A percentile compares a stretch with the other conserved stretches of the same genome.
Conservation (phyloP, 2,329 filamentous ascomycete species). For the Xylariaceae sp. region DNA sequence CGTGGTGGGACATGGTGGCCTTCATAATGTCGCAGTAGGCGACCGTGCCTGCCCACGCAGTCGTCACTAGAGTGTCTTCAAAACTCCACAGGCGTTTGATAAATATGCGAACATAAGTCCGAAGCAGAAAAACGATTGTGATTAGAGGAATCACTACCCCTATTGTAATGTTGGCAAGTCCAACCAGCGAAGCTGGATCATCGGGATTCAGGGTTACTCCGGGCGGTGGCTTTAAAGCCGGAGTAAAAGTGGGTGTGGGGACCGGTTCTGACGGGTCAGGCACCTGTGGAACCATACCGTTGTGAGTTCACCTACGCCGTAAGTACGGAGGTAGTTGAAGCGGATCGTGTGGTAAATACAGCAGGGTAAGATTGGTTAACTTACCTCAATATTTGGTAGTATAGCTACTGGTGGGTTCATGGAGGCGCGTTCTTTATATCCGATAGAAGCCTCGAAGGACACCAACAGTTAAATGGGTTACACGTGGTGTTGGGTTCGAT, state of each 20-base stretch:
- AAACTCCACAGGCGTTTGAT: conserved; percentile 27
- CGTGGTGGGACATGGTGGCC: conserved; percentile 25
- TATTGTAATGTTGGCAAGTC: conserved; percentile 18
- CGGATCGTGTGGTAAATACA: too few relatives aligned
- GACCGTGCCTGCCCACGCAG: conserved; percentile 22
- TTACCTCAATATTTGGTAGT: too few relatives aligned
- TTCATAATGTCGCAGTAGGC: conserved; percentile 4
- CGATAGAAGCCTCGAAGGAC: too few relatives aligned
- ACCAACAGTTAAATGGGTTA: too few relatives aligned
- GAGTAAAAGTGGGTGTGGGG: conserved; percentile 15
- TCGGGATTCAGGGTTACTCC: conserved; percentile 24
- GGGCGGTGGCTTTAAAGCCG: conserved; percentile 25
- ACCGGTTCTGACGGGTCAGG: too few relatives aligned
- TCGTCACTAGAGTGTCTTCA: conserved; percentile 24
- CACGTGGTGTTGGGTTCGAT: too few relatives aligned
- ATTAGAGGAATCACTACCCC: conserved; percentile 22
- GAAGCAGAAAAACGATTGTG: conserved; percentile 24
- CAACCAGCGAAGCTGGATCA: conserved; percentile 14
- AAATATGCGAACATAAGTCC: conserved; percentile 22
- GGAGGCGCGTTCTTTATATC: too few relatives aligned
- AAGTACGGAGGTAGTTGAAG: too few relatives aligned
- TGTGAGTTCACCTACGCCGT: too few relatives aligned
- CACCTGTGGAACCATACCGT: too few relatives aligned
- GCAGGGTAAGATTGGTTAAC: too few relatives aligned
- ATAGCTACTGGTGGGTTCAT: too few relatives aligned